These are phyloP conservation scores for Ramichloridium luteum DNA, from an alignment of 2,329 filamentous ascomycete species.

Conservation along the genomic window DNA sequence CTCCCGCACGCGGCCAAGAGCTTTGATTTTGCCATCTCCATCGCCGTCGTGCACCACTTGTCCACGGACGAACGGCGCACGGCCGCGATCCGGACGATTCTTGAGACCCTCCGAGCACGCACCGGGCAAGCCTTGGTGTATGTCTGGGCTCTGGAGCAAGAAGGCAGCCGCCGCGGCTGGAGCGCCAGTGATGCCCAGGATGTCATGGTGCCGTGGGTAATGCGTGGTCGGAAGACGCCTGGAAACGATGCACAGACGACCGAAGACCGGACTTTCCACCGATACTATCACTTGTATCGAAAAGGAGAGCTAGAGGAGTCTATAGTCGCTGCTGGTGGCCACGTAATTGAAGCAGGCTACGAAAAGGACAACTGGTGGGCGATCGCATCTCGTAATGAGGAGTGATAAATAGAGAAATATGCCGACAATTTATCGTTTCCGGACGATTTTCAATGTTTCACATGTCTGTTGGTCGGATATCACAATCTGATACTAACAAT, in stretches of 20 bases:
- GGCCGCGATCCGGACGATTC: conserved; percentile 57
- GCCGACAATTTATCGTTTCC: too few species aligned
- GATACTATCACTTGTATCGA: conserved; percentile 89
- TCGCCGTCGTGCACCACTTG: conserved; percentile 89
- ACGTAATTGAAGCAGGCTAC: conserved; percentile 69
- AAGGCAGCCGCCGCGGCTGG: conserved; percentile 76
- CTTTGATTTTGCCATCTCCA: conserved; percentile 85
- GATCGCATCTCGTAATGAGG: conserved; percentile 34
- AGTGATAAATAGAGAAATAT: too few species aligned
- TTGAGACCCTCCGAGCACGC: conserved; percentile 47
- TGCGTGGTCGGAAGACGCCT: conserved; percentile 33
- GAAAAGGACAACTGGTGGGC: conserved; percentile 99
- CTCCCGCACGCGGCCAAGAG: conserved; percentile 57
- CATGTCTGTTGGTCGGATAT: too few species aligned
- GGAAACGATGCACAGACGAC: conserved; percentile 11
- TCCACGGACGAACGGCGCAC: conserved; percentile 63
- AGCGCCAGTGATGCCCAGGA: conserved; percentile 74
- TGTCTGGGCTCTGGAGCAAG: conserved; percentile 93
- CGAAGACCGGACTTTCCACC: conserved; percentile 53
- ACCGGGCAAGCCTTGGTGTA: conserved; percentile 66
- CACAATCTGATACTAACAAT: too few species aligned
- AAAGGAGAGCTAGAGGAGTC: conserved; percentile 79
- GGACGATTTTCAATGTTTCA: too few species aligned
- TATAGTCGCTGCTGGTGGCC: conserved; percentile 60
- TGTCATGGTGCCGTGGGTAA: conserved; percentile 90